Evolutionary conservation across 2,329 filamentous ascomycete species (phyloP).

Genomic region (Aureobasidium mangrovei): DNA sequence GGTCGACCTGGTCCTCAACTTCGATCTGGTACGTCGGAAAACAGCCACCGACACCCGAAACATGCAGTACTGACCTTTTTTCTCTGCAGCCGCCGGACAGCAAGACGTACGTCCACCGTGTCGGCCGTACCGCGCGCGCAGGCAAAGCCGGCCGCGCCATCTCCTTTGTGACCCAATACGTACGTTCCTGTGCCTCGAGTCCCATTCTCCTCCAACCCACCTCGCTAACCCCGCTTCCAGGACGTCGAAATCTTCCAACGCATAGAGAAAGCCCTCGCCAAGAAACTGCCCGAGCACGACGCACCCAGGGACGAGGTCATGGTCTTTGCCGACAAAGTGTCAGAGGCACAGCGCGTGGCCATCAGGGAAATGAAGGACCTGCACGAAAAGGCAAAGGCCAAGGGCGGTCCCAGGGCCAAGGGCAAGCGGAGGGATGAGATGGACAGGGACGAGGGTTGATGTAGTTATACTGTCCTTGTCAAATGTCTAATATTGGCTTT

Average conservation of each 20-base stretch:
- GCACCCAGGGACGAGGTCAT: slow-evolving; percentile 76
- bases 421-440: slow-evolving; percentile 51
- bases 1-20: slow-evolving; percentile 83
- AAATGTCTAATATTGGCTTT: too few species aligned
- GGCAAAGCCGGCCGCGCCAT: slow-evolving; percentile 77
- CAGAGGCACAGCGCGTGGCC: slow-evolving; percentile 74
- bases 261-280: slow-evolving; percentile 74
- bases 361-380: slow-evolving; percentile 73
- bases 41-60: slow-evolving; percentile 45
- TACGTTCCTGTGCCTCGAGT: slow-evolving; percentile 48
- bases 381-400: slow-evolving; percentile 55
- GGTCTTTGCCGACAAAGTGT: slow-evolving; percentile 66
- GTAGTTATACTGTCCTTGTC: too few species aligned
- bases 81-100: slow-evolving; percentile 54
- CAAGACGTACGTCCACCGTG: slow-evolving; percentile 86
- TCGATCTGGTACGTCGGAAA: slow-evolving; percentile 47
- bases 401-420: slow-evolving; percentile 43
- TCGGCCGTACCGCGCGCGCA: slow-evolving; percentile 79
- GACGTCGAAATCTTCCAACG: slow-evolving; percentile 72
- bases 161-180: slow-evolving; percentile 55
- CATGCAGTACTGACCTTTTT: slow-evolving; percentile 30
- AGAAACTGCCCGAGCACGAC: slow-evolving; percentile 61
- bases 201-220: neutral
- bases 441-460: slow-evolving; percentile 61
- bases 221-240: neutral